phyloP scores from a whole-genome alignment of 208 protist genomes.

The Porcisia hertigi region DNA sequence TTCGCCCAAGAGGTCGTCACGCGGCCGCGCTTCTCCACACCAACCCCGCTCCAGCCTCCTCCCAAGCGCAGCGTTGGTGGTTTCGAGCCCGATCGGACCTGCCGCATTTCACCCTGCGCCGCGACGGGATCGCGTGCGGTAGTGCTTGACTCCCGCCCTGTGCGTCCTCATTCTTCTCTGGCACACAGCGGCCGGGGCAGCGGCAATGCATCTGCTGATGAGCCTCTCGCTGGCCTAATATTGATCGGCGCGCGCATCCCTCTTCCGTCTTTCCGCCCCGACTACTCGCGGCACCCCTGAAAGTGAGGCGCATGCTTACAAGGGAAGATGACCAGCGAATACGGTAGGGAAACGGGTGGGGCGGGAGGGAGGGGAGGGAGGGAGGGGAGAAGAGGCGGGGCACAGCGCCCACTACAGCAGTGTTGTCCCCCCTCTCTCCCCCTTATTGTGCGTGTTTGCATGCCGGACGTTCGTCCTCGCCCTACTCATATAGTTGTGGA shows the following conservation, averaged over 20 bases:
- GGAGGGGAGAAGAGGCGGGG: not conserved
- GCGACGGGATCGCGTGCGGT: not conserved
- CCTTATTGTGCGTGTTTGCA: not conserved
- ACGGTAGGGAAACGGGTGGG: not conserved
- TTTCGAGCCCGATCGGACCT: not conserved
- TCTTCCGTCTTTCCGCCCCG: conserved; percentile 7
- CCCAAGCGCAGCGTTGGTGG: not conserved
- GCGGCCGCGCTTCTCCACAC: not conserved
- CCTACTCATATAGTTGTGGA: not conserved
- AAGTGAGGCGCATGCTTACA: not conserved
- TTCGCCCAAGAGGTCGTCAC: not conserved
- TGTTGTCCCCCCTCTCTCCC: conserved; percentile 10
- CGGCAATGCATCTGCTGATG: not conserved
- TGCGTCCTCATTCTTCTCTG: not conserved
- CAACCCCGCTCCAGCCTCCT: not conserved
- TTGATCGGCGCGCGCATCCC: conserved; percentile 23
- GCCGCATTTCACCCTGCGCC: not conserved
- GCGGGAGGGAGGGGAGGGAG: not conserved
- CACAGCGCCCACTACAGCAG: not conserved
- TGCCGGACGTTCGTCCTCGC: not conserved
- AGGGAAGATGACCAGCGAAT: not conserved
- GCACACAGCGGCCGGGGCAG: not conserved
- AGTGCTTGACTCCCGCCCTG: not conserved
- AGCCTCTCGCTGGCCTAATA: conserved; percentile 9
- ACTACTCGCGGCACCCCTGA: conserved; percentile 6